Evolutionary conservation across 371 early-diverging fungal species (phyloP), one percentile per base, ranked within the genome.

Genomic region (Mucor piriformis): DNA sequence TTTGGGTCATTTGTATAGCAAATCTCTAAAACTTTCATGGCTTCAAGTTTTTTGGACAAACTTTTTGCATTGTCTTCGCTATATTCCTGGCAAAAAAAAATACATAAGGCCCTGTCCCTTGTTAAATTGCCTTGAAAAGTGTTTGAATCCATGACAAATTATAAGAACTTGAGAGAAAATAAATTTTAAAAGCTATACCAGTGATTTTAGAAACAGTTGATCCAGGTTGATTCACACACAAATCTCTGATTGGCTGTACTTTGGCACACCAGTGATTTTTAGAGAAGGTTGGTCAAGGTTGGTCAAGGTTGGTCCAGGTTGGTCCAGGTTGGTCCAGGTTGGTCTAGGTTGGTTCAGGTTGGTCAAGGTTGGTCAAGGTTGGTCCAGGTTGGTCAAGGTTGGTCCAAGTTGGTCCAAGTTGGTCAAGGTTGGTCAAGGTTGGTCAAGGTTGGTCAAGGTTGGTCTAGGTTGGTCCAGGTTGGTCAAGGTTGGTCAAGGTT

Each of bases 1-100:
- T 23, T 46, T 2, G 46, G 23, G 23, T 46, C 21, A 46, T 46
- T 46, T 46, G 23, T 46, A 46, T 46, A 21, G 46, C 46, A 46
- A 46, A 46, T 24, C 46, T 46, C 46, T 46, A 46, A 46, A 46
- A 46, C 21, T 46, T 46, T 46, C 46, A 46, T 24, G 38, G 38
- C 38, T 38, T 38, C 38, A 38, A 38, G 3, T 29, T 29, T 29
- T 29, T 29, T 29, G 8, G 1, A 29, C 29, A 43, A 21, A 43
- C 12, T 43, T 43, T 21, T 43, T 43, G 44, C 40, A 40, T 40
- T 40, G 4, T 40, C 40, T 40, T 40, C 40, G 16, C 44, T 43
- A 43, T 43, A 43, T 43, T 43, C 44, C 44, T 43, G 44, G 44
- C 44, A 43, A 43, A 43, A 43, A n/a, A n/a, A 43, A 43, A 43